These are phyloP conservation scores for Magnolia changhungtana DNA, from an alignment of 164 flowering plant species.

Conservation along the genomic window DNA sequence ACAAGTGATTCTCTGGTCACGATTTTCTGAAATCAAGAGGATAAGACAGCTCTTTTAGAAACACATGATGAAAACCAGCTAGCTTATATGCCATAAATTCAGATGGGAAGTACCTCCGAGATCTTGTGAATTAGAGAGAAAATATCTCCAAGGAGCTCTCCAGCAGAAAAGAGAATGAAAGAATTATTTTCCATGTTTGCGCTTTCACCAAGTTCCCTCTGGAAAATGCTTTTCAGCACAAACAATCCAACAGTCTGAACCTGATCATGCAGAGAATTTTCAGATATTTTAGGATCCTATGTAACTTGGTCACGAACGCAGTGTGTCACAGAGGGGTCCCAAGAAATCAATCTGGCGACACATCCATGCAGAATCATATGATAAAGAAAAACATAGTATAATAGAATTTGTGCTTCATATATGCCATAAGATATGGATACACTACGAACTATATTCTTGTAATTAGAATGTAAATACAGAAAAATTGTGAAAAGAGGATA, in stretches of 20 bases:
- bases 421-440: too few relatives aligned
- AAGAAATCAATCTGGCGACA: too few relatives aligned
- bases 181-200: constrained; percentile 29
- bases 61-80: background rate
- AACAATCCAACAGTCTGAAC: constrained; percentile 74
- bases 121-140: constrained; percentile 35
- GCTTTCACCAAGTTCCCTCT: constrained; percentile 35
- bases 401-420: too few relatives aligned
- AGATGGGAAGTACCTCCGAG: constrained; percentile 48
- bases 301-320: background rate
- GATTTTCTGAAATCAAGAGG: constrained; percentile 52
- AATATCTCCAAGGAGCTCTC: constrained; percentile 58
- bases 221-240: constrained; percentile 56
- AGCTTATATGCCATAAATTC: background rate
- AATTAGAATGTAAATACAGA: too few relatives aligned
- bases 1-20: constrained; percentile 50
- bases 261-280: constrained; percentile 30
- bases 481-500: too few relatives aligned
- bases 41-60: constrained; percentile 6
- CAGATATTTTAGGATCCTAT: background rate
- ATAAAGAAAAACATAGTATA: too few relatives aligned
- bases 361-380: too few relatives aligned
- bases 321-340: background rate
- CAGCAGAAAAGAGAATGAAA: constrained; percentile 53
- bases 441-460: too few relatives aligned